Base-by-base conservation (phyloP, 495 filamentous ascomycete species). In the Astrothelium subdiscretum region DNA sequence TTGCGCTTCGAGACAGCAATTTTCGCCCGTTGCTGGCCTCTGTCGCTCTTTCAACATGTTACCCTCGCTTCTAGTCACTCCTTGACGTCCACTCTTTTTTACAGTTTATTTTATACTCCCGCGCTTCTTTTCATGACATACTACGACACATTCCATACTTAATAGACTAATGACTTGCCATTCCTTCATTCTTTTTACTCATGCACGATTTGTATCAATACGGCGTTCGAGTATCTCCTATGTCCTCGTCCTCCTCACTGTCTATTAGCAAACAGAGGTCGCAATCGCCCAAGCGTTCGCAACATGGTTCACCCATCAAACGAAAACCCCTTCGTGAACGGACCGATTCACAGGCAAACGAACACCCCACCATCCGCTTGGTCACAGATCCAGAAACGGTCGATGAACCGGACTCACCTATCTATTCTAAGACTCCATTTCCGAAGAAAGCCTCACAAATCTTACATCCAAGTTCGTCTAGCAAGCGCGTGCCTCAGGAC, bases 261-360 rank as follows among this genome's bases (percentile, higher is more conserved):
- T 60, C 58, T 22, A 18, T 20, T 15, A 48, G 43, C 43, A 48
- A 48, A 18, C 43, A 12, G 43, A 48, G 43, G 43, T 48, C 43
- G 13, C 43, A 12, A 22, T 48, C 43, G 12, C 43, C 43, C 13
- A 48, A 48, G 43, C 43, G 43, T 48, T 48, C 43, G 43, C 43
- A 48, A 20, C 43, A 48, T 20, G n/a, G 43, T 48, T 48, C 43
- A 10, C 42, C 32, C n/a, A 26, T 48, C n/a, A 69, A 57, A 62
- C 68, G 75, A 57, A 61, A 68, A 22, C 81, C 85, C 52, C 75
- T 86, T 61, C 79, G 79, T 69, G 78, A 83, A 67, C 78, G 82
- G 62, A 78, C 78, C 22, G 73, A 79, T 35, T 83, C 84, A 64
- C 75, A 82, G 63, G 78, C 71, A 67, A 84, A 83, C 68, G 67